Base-by-base conservation (phyloP, 2,329 filamentous ascomycete genomes). In the Fusarium pseudonygamai region DNA sequence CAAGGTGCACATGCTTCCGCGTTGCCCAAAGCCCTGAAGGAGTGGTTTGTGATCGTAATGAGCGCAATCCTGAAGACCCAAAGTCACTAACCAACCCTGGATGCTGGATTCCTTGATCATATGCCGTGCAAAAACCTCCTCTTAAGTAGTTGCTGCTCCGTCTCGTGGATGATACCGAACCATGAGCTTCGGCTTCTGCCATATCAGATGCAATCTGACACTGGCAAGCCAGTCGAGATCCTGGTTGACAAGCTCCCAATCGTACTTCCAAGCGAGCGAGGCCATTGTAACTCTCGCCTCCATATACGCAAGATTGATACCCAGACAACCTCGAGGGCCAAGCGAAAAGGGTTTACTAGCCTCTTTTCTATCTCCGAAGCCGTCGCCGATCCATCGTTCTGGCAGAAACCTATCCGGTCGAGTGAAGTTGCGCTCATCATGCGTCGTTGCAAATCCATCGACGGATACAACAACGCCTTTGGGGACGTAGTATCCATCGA, bases 401-500 rank as follows among this genome's bases (percentile, higher is more conserved):
- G 66, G 64, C 0, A 69, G 37, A 11, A 69, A 69, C 16, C 68
- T 43, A 10, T 52, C 6, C 3, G 66, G 66, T 4, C 55, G 37
- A 3, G 9, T 16, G 15, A 72, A 68, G n/a, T 49, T 67, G 7
- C 56, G 47, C 7, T 32, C 47, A 49, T 75, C 69, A 20, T 59
- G 69, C 2, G 42, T 22, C 0, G 60, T 56, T 7, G 34, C 40
- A 12, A 46, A 75, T 11, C 26, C 11, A 26, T 70, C 65, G 12
- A 58, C 60, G 1, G 61, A 70, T 10, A 75, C 69, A 13, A 60
- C 49, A 6, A 61, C 58, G 8, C 69, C 72, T 10, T 59, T 34
- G 3, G 72, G 72, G 5, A 75, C 30, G 22, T 65, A 65, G 6
- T 63, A 26, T 28, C 65, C 69, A 24, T 64, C 65, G 20, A 75